Evolutionary conservation across 306 rosid genomes (phyloP).

Genomic region (Rosa multiflora): DNA sequence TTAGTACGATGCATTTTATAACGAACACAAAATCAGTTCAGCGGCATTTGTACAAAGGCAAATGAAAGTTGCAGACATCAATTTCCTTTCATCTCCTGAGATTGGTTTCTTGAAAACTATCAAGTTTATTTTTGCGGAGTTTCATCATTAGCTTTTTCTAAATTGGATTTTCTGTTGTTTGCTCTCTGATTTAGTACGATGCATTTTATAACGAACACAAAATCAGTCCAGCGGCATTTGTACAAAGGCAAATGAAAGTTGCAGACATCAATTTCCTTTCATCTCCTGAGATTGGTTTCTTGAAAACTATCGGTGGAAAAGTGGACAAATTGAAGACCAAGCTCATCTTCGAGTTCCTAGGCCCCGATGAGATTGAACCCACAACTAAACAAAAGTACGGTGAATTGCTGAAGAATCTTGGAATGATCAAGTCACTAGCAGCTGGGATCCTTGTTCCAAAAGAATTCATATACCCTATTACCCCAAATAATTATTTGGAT

Average conservation of each 20-base stretch:
- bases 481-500: constrained; percentile 47
- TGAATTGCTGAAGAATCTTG: constrained; percentile 49
- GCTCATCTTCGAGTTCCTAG: constrained; percentile 62
- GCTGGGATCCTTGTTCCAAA: constrained; percentile 86
- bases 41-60: constrained; percentile 31
- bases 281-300: constrained; percentile 68
- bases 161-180: constrained; percentile 1
- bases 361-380: constrained; percentile 47
- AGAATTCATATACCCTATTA: constrained; percentile 62
- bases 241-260: constrained; percentile 27
- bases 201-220: constrained; percentile 50
- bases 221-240: constrained; percentile 26
- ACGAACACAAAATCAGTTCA: constrained; percentile 33
- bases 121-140: neutral
- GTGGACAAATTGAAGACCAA: constrained; percentile 45
- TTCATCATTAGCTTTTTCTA: neutral
- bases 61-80: constrained; percentile 22
- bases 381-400: constrained; percentile 49
- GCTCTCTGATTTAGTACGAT: constrained; percentile 49
- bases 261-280: constrained; percentile 49
- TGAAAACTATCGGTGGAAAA: constrained; percentile 50
- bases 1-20: constrained; percentile 69
- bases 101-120: constrained; percentile 61
- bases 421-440: constrained; percentile 55
- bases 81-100: constrained; percentile 69